Evolutionary conservation across 1,139 yeast genomes (phyloP).

Genomic region (Candida sanyaensis): DNA sequence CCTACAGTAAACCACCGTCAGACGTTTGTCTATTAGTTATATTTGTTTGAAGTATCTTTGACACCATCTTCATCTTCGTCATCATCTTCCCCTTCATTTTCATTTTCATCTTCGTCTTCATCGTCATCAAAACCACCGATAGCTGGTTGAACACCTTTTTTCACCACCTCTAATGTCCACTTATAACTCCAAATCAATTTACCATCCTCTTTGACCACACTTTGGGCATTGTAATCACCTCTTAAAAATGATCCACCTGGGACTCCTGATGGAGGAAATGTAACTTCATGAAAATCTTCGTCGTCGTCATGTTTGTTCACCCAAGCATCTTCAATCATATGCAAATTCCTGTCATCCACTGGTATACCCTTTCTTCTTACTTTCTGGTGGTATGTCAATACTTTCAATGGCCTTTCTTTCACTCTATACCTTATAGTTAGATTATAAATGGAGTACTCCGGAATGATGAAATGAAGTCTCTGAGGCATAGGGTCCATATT

Average conservation of each 20-base stretch:
- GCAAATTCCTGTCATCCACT: conserved; percentile 26
- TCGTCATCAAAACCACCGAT: conserved; percentile 16
- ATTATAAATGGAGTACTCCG: conserved; percentile 33
- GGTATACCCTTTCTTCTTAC: conserved; percentile 34
- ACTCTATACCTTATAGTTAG: conserved; percentile 32
- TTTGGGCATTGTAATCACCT: conserved; percentile 32
- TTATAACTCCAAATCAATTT: conserved; percentile 24
- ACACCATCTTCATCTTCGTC: background rate
- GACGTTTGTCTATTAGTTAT: background rate
- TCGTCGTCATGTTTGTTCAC: conserved; percentile 18
- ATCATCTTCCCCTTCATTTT: background rate
- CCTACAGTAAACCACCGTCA: too few relatives aligned
- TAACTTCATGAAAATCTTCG: conserved; percentile 20
- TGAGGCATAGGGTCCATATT: conserved; percentile 33
- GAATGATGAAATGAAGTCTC: conserved; percentile 28
- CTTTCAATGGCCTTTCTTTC: conserved; percentile 23
- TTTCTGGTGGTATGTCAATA: conserved; percentile 33
- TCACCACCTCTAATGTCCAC: conserved; percentile 31
- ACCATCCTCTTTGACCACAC: conserved; percentile 30
- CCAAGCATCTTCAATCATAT: conserved; percentile 22
- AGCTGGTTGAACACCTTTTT: conserved; percentile 25
- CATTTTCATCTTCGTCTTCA: background rate
- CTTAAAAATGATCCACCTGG: conserved; percentile 39
- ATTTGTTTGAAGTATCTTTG: background rate
- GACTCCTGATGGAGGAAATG: conserved; percentile 32